These are phyloP conservation scores for Penicillium goetzii DNA, from an alignment of 495 filamentous ascomycete genomes.

Conservation along the genomic window DNA sequence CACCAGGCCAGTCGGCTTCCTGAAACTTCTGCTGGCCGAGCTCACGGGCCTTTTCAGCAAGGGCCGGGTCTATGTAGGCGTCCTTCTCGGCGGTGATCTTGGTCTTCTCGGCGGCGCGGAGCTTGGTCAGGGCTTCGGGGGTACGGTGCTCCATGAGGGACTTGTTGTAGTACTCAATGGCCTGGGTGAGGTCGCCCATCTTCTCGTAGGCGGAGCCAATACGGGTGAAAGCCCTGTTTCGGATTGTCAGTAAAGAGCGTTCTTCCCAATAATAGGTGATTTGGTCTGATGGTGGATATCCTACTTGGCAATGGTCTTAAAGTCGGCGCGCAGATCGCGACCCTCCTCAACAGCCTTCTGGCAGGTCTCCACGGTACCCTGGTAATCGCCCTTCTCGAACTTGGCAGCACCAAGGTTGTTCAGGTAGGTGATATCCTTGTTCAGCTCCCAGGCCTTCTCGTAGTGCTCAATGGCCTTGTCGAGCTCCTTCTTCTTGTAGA, in stretches of 20 bases:
- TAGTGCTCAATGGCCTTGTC: constrained; percentile 96
- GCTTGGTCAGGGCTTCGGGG: constrained; percentile 88
- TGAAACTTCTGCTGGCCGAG: constrained; percentile 96
- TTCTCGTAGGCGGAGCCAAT: constrained; percentile 93
- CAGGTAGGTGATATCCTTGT: constrained; percentile 96
- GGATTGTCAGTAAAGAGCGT: background rate
- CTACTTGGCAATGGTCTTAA: constrained; percentile 94
- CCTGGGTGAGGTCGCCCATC: constrained; percentile 73
- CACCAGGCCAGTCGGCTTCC: constrained; percentile 92
- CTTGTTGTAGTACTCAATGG: constrained; percentile 89
- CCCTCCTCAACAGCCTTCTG: constrained; percentile 88
- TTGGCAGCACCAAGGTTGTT: constrained; percentile 95
- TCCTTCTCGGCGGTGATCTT: constrained; percentile 77
- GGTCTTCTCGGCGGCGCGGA: constrained; percentile 89
- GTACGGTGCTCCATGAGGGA: constrained; percentile 96
- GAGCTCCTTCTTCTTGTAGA: constrained; percentile 97
- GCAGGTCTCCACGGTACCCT: constrained; percentile 83
- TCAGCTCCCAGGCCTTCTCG: constrained; percentile 87
- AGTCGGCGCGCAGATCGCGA: constrained; percentile 83
- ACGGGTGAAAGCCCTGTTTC: constrained; percentile 74
- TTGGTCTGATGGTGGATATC: background rate
- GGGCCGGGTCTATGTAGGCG: constrained; percentile 84
- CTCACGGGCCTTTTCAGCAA: constrained; percentile 95
- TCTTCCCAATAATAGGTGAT: background rate
- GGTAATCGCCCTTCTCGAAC: constrained; percentile 93